These are phyloP conservation scores for Coemansia sp. DNA, from an alignment of 192 early-diverging fungal genomes.

Conservation along the genomic window DNA sequence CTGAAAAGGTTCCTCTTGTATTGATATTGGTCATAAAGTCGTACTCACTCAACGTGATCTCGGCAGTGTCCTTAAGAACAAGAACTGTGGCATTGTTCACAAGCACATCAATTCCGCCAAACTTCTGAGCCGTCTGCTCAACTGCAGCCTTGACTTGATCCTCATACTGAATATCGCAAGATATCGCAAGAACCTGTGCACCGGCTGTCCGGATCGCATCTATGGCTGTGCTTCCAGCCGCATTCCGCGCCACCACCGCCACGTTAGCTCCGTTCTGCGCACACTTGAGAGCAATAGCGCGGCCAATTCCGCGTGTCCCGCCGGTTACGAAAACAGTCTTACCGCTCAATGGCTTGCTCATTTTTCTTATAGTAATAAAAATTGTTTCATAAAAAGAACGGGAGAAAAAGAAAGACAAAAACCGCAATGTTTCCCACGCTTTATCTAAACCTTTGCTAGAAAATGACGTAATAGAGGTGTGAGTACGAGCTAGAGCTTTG, in stretches of 20 bases:
- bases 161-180: constrained; percentile 76
- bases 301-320: constrained; percentile 54
- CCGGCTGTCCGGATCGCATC: constrained; percentile 68
- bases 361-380: neutral
- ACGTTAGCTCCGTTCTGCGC: constrained; percentile 48
- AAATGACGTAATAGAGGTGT: neutral
- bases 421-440: neutral
- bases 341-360: constrained; percentile 10
- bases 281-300: constrained; percentile 51
- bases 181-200: constrained; percentile 64
- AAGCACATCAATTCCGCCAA: constrained; percentile 80
- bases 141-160: constrained; percentile 66
- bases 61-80: constrained; percentile 60
- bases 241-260: constrained; percentile 62
- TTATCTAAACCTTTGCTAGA: neutral
- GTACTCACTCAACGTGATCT: constrained; percentile 58
- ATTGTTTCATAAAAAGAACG: neutral
- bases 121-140: constrained; percentile 56
- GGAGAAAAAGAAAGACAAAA: constrained; percentile 1
- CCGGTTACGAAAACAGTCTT: constrained; percentile 57
- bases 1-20: constrained; percentile 70
- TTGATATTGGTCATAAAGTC: constrained; percentile 69
- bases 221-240: constrained; percentile 58
- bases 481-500: constrained; percentile 11
- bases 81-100: constrained; percentile 75